Evolutionary conservation across 805 yeast genomes (phyloP).

Genomic region (Ogataea paraovalis): DNA sequence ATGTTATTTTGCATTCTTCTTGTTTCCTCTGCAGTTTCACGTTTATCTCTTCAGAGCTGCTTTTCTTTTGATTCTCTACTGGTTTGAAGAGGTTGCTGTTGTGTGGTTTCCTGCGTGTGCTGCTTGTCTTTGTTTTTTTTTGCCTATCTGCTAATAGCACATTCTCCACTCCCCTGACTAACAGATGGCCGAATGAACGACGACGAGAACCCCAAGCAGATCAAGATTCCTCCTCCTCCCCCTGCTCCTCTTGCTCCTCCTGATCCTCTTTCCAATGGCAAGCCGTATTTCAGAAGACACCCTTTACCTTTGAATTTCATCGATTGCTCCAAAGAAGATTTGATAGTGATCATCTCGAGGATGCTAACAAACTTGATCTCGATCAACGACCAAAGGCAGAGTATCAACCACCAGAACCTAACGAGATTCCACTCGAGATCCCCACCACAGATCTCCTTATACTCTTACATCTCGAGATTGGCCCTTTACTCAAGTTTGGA

Average conservation of each 20-base stretch:
- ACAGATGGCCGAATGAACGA: not conserved
- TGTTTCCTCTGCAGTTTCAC: no score
- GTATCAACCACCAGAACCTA: conserved; percentile 38
- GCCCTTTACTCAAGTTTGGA: conserved; percentile 83
- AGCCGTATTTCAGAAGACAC: not conserved
- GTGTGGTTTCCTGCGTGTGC: no score
- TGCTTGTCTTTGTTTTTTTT: no score
- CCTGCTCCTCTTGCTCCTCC: no score
- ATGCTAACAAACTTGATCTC: conserved; percentile 74
- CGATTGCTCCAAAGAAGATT: conserved; percentile 64
- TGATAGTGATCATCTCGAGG: conserved; percentile 68
- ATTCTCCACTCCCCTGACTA: no score
- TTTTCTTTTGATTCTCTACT: no score
- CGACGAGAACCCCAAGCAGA: conserved; percentile 1
- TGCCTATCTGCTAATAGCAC: no score
- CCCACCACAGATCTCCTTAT: conserved; percentile 83
- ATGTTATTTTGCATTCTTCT: no score
- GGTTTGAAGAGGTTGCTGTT: no score
- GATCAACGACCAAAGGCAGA: conserved; percentile 55
- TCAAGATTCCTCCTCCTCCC: conserved; percentile 16
- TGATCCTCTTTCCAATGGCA: no score
- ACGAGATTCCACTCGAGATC: conserved; percentile 93
- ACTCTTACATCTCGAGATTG: conserved; percentile 70
- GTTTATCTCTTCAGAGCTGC: no score
- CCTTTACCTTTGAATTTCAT: conserved; percentile 50